Evolutionary conservation across 139 green algal genomes (phyloP).

Genomic region (Chlamydomonas applanata): DNA sequence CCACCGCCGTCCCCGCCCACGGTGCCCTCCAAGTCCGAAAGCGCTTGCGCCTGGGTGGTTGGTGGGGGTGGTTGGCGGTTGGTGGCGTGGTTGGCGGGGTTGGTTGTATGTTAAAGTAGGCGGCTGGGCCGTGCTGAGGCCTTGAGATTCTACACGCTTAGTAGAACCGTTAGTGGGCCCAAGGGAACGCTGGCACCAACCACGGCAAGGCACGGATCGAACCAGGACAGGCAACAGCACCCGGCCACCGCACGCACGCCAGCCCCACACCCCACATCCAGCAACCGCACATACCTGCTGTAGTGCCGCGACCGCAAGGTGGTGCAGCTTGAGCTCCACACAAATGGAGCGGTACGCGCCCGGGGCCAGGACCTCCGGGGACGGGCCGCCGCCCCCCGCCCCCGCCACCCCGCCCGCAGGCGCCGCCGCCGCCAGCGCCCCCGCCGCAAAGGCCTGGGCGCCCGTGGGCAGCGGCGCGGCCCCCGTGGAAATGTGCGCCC

Average conservation of each 20-base stretch:
- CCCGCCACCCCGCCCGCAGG: slow-evolving; percentile 2
- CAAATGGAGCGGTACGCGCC: slow-evolving; percentile 85
- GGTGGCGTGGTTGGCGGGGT: background rate
- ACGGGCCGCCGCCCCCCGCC: background rate
- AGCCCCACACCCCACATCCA: too few relatives aligned
- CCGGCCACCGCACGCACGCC: too few relatives aligned
- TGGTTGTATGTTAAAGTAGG: too few relatives aligned
- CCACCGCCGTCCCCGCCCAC: slow-evolving; percentile 42
- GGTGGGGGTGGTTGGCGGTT: background rate
- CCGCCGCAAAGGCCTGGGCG: background rate
- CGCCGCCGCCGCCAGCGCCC: background rate
- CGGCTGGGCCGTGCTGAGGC: too few relatives aligned
- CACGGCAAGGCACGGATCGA: too few relatives aligned
- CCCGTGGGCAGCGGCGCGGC: background rate
- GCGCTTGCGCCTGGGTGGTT: slow-evolving; percentile 9
- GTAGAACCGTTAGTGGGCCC: too few relatives aligned
- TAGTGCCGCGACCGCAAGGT: slow-evolving; percentile 82
- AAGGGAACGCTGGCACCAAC: too few relatives aligned
- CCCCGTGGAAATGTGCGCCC: background rate
- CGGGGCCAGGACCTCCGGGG: slow-evolving; percentile 49
- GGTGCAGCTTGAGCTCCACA: slow-evolving; percentile 78
- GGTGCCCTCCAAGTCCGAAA: slow-evolving; percentile 44
- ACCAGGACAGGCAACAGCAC: too few relatives aligned
- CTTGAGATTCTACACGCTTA: too few relatives aligned
- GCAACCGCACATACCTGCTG: slow-evolving; percentile 38